phyloP scores from a whole-genome alignment of 495 filamentous ascomycete species.

The Paragyromitra xinjiangensis region DNA sequence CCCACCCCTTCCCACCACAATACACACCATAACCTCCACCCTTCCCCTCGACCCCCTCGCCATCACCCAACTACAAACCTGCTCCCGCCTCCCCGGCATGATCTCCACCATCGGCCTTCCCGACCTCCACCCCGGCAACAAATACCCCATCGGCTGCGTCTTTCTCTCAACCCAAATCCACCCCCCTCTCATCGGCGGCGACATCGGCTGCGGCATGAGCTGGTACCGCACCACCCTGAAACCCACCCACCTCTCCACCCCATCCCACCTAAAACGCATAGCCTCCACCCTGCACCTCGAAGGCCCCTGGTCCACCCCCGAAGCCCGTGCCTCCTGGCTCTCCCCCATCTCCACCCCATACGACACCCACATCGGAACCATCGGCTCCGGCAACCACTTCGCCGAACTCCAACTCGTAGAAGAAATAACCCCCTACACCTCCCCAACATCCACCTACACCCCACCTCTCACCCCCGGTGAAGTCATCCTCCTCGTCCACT shows the following conservation, averaged over 20 bases:
- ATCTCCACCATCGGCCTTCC: constrained; percentile 59
- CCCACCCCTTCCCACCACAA: neutral
- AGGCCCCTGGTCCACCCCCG: too few relatives aligned
- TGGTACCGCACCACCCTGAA: constrained; percentile 59
- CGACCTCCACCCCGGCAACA: constrained; percentile 60
- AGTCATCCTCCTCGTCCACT: constrained; percentile 61
- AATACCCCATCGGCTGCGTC: constrained; percentile 60
- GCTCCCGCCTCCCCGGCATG: constrained; percentile 58
- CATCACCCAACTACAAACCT: constrained; percentile 56
- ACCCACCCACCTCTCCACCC: neutral
- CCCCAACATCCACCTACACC: constrained; percentile 10
- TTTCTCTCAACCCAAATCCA: constrained; percentile 60
- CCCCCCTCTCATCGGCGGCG: constrained; percentile 60
- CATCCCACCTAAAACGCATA: too few relatives aligned
- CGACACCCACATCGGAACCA: constrained; percentile 50
- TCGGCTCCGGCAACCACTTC: constrained; percentile 61
- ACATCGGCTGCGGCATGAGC: constrained; percentile 61
- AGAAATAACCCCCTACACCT: constrained; percentile 36
- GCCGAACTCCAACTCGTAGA: constrained; percentile 58
- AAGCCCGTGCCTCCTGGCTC: too few relatives aligned
- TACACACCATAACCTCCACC: constrained; percentile 53
- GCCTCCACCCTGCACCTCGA: too few relatives aligned
- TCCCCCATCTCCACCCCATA: too few relatives aligned
- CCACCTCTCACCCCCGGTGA: constrained; percentile 50
- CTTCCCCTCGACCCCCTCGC: constrained; percentile 56